These are phyloP conservation scores for Phialocephala subalpina DNA, from an alignment of 2,329 filamentous ascomycete genomes.

Conservation along the genomic window DNA sequence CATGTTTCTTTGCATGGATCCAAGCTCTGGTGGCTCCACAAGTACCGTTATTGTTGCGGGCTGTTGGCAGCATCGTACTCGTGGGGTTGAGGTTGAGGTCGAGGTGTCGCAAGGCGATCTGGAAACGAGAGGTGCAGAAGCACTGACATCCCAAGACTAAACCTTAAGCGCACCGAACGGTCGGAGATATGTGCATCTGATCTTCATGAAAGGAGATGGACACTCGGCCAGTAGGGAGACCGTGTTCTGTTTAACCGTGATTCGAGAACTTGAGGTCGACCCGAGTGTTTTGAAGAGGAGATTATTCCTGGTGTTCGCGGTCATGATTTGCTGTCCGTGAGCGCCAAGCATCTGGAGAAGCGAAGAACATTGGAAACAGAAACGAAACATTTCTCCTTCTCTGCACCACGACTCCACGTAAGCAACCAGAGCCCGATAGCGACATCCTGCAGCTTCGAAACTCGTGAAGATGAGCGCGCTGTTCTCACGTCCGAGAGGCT, in stretches of 20 bases:
- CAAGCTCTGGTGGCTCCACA: constrained; percentile 19
- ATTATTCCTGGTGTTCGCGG: background rate
- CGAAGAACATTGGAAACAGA: background rate
- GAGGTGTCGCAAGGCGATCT: background rate
- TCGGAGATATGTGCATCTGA: constrained; percentile 18
- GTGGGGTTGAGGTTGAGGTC: background rate
- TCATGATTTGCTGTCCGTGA: background rate
- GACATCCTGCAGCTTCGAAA: constrained; percentile 17
- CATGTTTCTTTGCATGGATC: constrained; percentile 7
- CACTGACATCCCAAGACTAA: background rate
- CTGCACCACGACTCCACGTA: background rate
- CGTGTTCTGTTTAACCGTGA: background rate
- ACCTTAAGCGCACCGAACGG: constrained; percentile 4
- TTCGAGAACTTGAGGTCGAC: background rate
- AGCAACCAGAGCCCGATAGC: constrained; percentile 2
- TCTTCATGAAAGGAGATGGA: constrained; percentile 20
- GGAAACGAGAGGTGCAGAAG: constrained; percentile 20
- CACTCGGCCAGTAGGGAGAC: constrained; percentile 3
- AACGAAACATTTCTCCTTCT: background rate
- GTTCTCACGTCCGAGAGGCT: constrained; percentile 3
- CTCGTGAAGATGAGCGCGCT: constrained; percentile 8
- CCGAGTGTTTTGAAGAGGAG: background rate
- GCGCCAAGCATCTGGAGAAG: constrained; percentile 3
- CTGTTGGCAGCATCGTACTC: background rate
- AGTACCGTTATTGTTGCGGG: background rate